Percentiles rank a stretch among this genome's conserved stretches.
These are phyloP conservation scores for Epipyxis sp. DNA, from an alignment of 108 stramenopile species.

Conservation along the genomic window DNA sequence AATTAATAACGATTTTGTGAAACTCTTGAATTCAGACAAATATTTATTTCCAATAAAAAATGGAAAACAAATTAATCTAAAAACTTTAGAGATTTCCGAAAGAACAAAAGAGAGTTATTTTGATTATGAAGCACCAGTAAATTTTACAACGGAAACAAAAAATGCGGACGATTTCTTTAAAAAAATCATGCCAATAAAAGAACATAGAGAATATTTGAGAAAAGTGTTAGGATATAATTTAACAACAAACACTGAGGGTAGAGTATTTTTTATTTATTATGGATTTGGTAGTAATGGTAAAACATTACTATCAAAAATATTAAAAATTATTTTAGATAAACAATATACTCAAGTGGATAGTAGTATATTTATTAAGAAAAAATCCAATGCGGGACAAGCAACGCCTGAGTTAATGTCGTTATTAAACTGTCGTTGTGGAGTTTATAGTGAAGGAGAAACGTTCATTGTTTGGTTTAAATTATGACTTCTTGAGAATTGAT, in stretches of 20 bases:
- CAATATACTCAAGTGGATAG: slow-evolving; percentile 1
- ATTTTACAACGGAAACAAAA: neutral
- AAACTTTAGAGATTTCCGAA: neutral
- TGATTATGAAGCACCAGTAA: neutral
- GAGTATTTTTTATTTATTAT: neutral
- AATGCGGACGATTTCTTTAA: neutral
- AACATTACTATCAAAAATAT: neutral
- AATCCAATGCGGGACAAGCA: neutral
- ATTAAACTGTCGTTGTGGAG: neutral
- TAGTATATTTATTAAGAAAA: neutral
- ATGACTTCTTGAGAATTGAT: too few relatives aligned
- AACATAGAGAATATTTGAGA: neutral
- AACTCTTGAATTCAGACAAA: neutral
- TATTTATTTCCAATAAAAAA: neutral
- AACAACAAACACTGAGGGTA: neutral
- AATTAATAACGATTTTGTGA: neutral
- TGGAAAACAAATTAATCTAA: neutral
- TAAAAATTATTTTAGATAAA: neutral
- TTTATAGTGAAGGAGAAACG: slow-evolving; percentile 5
- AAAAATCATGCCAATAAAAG: neutral
- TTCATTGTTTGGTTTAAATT: too few relatives aligned
- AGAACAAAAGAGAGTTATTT: neutral
- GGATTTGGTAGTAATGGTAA: neutral
- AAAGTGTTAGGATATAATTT: slow-evolving; percentile 2
- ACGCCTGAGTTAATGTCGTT: neutral